These are phyloP conservation scores for Claviceps digitariae DNA, from an alignment of 2,329 filamentous ascomycete genomes.

Conservation along the genomic window DNA sequence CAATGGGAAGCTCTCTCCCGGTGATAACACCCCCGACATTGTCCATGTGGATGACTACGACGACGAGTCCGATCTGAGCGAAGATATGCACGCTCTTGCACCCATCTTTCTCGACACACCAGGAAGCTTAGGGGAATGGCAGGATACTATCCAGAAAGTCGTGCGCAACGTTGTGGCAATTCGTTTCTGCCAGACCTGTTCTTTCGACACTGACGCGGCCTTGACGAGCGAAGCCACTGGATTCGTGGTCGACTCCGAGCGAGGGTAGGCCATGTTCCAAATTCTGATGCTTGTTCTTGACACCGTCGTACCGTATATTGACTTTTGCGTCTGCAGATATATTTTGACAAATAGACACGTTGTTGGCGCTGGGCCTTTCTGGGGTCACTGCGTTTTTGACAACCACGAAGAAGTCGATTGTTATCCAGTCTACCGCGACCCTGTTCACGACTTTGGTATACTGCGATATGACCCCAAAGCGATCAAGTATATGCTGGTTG, in stretches of 20 bases:
- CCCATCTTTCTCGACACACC: constrained; percentile 24
- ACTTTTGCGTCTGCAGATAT: constrained; percentile 33
- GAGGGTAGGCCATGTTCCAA: constrained; percentile 44
- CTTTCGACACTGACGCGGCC: constrained; percentile 93
- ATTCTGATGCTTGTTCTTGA: neutral
- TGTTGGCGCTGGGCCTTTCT: constrained; percentile 89
- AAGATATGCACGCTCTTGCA: constrained; percentile 22
- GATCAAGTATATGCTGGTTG: constrained; percentile 93
- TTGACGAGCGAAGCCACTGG: constrained; percentile 92
- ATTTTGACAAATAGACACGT: constrained; percentile 87
- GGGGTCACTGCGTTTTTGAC: constrained; percentile 96
- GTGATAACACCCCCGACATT: constrained; percentile 35
- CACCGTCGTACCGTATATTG: neutral
- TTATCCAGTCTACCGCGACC: constrained; percentile 92
- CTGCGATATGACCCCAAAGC: constrained; percentile 89
- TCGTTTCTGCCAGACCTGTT: constrained; percentile 94
- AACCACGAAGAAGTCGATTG: constrained; percentile 97
- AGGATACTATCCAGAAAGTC: constrained; percentile 85
- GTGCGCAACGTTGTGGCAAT: constrained; percentile 97
- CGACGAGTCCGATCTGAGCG: constrained; percentile 28
- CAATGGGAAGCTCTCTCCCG: constrained; percentile 36
- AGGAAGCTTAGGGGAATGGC: constrained; percentile 58
- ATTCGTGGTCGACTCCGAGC: constrained; percentile 91
- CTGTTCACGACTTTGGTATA: constrained; percentile 96
- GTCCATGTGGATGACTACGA: constrained; percentile 22